Percentiles rank a stretch among this genome's conserved stretches.
These are phyloP conservation scores for Piromyces sp. DNA, from an alignment of 192 early-diverging fungal species.

Conservation along the genomic window DNA sequence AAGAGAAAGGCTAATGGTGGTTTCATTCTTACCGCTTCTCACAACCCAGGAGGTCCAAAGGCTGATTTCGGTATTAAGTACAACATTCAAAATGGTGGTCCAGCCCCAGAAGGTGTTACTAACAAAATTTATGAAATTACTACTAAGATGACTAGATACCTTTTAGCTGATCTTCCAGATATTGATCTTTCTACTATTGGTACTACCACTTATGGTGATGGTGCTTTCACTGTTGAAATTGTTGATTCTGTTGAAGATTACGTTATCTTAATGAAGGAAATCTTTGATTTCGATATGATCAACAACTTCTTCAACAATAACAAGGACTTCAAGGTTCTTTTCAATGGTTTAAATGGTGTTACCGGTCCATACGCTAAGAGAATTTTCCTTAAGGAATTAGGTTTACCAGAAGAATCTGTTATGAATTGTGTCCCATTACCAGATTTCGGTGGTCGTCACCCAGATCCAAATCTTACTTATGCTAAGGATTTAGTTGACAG, in stretches of 20 bases:
- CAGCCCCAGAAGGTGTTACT: slow-evolving; percentile 88
- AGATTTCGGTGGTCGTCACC: slow-evolving; percentile 88
- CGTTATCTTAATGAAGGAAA: slow-evolving; percentile 60
- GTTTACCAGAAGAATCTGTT: slow-evolving; percentile 54
- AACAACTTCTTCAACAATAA: slow-evolving; percentile 50
- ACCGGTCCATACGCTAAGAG: slow-evolving; percentile 83
- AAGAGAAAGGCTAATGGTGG: slow-evolving; percentile 76
- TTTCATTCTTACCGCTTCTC: slow-evolving; percentile 92
- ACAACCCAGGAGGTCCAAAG: slow-evolving; percentile 94
- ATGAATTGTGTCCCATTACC: slow-evolving; percentile 64
- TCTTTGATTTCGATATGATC: slow-evolving; percentile 86
- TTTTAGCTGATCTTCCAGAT: slow-evolving; percentile 35
- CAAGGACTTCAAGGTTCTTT: slow-evolving; percentile 65
- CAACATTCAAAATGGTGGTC: slow-evolving; percentile 87
- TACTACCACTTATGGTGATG: slow-evolving; percentile 33
- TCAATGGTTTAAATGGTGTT: slow-evolving; percentile 90
- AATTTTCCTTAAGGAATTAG: slow-evolving; percentile 80
- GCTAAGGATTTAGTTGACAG: slow-evolving; percentile 82
- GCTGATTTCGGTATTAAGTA: slow-evolving; percentile 99
- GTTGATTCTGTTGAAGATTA: slow-evolving; percentile 83
- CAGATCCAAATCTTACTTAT: slow-evolving; percentile 96
- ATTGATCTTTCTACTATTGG: slow-evolving; percentile 60
- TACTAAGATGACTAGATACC: slow-evolving; percentile 50
- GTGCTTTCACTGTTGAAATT: slow-evolving; percentile 58
- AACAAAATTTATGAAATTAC: slow-evolving; percentile 78